Evolutionary conservation across 768 basidiomycete genomes (phyloP), one percentile per base, ranked within the genome.

Genomic region (Crassisporium funariophilum): DNA sequence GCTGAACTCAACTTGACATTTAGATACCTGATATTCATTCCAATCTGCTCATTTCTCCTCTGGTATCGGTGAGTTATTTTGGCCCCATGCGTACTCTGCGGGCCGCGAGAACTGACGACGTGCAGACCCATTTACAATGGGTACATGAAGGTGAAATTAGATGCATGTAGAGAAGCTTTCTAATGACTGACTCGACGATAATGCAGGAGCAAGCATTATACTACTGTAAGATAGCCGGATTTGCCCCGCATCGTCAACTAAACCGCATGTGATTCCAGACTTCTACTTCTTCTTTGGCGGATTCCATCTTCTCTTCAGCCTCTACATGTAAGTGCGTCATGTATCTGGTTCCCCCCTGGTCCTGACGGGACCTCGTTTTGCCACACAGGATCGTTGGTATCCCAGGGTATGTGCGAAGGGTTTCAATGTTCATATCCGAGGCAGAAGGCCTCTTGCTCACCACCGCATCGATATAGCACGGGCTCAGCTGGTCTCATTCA

Each of bases 281-380:
- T 68, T 97, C 54, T 99, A 92, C 76, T 95, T 98, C 77, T 82
- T 98, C 71, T 99, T 99, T 72, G 79, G 85, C 45, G 95, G 93
- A 37, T 98, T 91, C 78, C 94, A 99, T 71, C 78, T 98, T 52
- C 75, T 91, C 33, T 98, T 92, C 74, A 90, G 88, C 53, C 64
- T 91, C 61, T 98, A 98, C 73, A 91, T 91, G 92, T 90, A 62
- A 74, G 84, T 58, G 50, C 53, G 45, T 55, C 46, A 45, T 54
- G 41, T 49, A 46, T 33, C 38, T 41, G 39, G 42, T 59, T 35
- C 56, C 58, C 56, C 60, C n/a, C n/a, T n/a, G n/a, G n/a, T 57
- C 48, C 54, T 62, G 49, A 56, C 51, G 37, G 61, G 53, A 54
- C 56, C 59, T 65, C 52, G 62, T 50, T 49, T 61, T 56, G 58